Evolutionary conservation across 2,329 filamentous ascomycete species (phyloP), one percentile per base, ranked within the genome.

Genomic region (Onygenales sp.): DNA sequence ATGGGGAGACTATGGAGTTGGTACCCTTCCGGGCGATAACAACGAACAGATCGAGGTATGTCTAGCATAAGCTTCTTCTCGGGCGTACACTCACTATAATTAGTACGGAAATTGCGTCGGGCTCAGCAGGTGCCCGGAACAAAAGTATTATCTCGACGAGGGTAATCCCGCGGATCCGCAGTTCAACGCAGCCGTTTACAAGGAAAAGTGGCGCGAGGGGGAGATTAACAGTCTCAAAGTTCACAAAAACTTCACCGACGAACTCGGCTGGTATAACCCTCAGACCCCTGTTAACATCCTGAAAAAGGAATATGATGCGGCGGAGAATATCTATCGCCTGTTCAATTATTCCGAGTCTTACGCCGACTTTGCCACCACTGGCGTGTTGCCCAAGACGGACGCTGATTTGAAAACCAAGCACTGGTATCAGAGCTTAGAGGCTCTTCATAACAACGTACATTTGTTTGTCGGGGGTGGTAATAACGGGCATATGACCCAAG

Each of bases 401-500:
- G n/a, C 58, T 57, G 69, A 73, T 48, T 49, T 55, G 36, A 53
- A 50, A 42, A 48, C 31, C 14, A 48, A 50, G 13, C 46, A 51
- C 17, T 53, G 44, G 43, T 50, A 60, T 55, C 61, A 58, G 61
- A 59, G 55, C 35, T 57, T 77, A 2, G 75, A 78, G 54, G 66
- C 67, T 27, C 59, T 78, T 14, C 75, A 78, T 56, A 73, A 75
- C 59, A 66, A 62, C 33, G 70, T 77, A 31, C 75, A 77, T 58
- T 77, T 77, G 27, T 74, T 79, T 51, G 75, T 77, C 3, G 86
- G 78, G 33, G 70, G 77, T 52, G 67, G 70, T 55, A 75, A 78
- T 39, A 57, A 55, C 36, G 85, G 86, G 2, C 85, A 88, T 61
- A 85, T 87, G 80, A 80, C 78, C 43, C 85, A 80, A 66, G 81